Evolutionary conservation across 2,329 filamentous ascomycete genomes (phyloP), one percentile per base, ranked within the genome.

Genomic region (Xylariaceae sp.): DNA sequence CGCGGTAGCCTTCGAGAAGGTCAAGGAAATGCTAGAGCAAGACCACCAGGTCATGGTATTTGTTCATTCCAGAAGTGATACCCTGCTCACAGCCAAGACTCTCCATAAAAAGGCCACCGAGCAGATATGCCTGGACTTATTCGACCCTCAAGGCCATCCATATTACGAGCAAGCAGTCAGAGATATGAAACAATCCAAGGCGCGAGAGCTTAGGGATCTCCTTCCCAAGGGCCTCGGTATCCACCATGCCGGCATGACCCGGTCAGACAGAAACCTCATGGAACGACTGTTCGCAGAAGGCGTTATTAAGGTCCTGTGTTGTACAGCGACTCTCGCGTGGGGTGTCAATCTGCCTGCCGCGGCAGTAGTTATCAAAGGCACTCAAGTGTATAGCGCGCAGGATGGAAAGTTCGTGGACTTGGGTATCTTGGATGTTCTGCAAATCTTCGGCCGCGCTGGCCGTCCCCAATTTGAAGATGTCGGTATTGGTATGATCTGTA

Each of bases 11-110:
- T 99, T 95, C 67, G 92, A 97, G 61, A 99, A 99, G 68, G 91
- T 96, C 44, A 87, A 85, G 62, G 88, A 94, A 49, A 96, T 99
- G 92, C 78, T 99, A 2, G 84, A 91, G 67, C 77, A 79, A 54
- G 92, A 89, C n/a, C 94, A 99, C 65, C 94, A 99, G 70, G 82
- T 99, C 61, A 99, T 99, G 95, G 92, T 99, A 0, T 99, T 99
- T 70, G 95, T 99, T 10, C 95, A 99, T 70, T 96, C 92, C 1
- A 82, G 94, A 22, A 92, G 95, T 68, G 95, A 99, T 63, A 99
- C 95, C 0, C 84, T 95, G 61, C 81, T 87, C 57, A 95, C 92
- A 1, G 92, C 94, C 43, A 87, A 88, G 61, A 89, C 87, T 75
- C 76, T 99, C 22, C 85, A 88, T 57, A 86, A 96, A 63, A 91